Conservation (phyloP, 139 green algal species). For the Nannochloris sp. region DNA sequence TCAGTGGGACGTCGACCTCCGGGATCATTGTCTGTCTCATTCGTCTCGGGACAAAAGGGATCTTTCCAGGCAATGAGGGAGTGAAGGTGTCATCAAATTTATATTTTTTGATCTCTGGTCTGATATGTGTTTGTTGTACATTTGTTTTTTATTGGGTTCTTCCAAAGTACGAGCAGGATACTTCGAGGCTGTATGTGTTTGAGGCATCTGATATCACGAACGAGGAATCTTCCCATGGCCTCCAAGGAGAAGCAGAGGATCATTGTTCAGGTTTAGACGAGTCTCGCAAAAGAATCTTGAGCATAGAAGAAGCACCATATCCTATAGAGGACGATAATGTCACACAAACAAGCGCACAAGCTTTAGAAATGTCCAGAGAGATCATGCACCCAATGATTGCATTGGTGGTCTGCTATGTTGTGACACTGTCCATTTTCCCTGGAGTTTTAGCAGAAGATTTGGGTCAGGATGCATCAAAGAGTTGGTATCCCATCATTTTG, state of each 20-base stretch:
- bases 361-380: neutral
- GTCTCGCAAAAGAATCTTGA: too few relatives aligned
- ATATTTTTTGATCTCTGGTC: conserved; percentile 50
- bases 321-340: too few relatives aligned
- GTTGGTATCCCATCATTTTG: conserved; percentile 80
- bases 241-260: too few relatives aligned
- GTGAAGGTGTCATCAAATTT: conserved; percentile 34
- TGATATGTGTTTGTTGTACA: conserved; percentile 31
- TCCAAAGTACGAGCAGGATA: neutral
- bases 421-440: conserved; percentile 85
- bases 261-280: too few relatives aligned
- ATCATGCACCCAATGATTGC: neutral
- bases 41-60: conserved; percentile 57
- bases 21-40: conserved; percentile 59
- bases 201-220: neutral
- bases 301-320: too few relatives aligned
- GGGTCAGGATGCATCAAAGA: conserved; percentile 42
- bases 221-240: too few relatives aligned
- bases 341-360: too few relatives aligned
- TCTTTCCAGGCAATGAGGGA: conserved; percentile 33
- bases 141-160: conserved; percentile 24
- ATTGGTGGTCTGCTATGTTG: conserved; percentile 24
- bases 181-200: neutral
- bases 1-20: conserved; percentile 55
- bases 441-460: conserved; percentile 81